Base-by-base conservation (phyloP, 192 early-diverging fungal species). In the Thoreauomyces humboldtii region DNA sequence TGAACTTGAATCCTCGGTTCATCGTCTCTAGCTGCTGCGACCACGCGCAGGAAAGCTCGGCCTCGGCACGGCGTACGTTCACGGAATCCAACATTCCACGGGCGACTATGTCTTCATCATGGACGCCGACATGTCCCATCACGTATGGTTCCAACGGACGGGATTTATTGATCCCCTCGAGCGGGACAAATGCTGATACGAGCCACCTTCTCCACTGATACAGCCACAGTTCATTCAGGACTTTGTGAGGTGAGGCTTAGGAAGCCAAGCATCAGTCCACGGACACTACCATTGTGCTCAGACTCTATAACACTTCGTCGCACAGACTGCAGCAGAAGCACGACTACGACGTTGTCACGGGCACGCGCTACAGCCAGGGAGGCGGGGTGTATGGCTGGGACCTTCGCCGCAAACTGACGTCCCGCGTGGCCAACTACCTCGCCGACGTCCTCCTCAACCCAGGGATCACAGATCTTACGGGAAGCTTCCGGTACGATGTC, bases 71-170 rank as follows among this genome's bases (percentile, higher is more conserved):
- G 96, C 96, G 25, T 98, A 98, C 63, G 84, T 95, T 17, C 89
- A 98, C 70, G 96, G 94, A 34, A 90, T 96, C 25, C 83, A 96
- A 73, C 87, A 88, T 72, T 92, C 92, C 12, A 95, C 92, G 19
- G 96, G 96, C 36, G 90, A 95, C 77, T 96, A 88, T 83, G 81
- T 96, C 34, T 91, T 98, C 64, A 96, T 98, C 70, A 91, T 98
- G 93, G 96, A 98, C 67, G 94, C 96, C 22, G 96, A 98, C 70
- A 94, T 98, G 87, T 96, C 94, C 25, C 96, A 98, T 73, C 96
- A 98, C 68, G 91, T 93, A 87, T 73, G 65, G 44, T 21, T n/a
- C n/a, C n/a, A n/a, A n/a, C n/a, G n/a, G n/a, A n/a, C n/a, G n/a
- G n/a, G n/a, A n/a, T n/a, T n/a, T n/a, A n/a, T n/a, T n/a, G n/a